A percentile compares a stretch with the other conserved stretches of the same genome.
phyloP scores from a whole-genome alignment of 1,284 basidiomycete genomes.

The Sporisorium graminicola region DNA sequence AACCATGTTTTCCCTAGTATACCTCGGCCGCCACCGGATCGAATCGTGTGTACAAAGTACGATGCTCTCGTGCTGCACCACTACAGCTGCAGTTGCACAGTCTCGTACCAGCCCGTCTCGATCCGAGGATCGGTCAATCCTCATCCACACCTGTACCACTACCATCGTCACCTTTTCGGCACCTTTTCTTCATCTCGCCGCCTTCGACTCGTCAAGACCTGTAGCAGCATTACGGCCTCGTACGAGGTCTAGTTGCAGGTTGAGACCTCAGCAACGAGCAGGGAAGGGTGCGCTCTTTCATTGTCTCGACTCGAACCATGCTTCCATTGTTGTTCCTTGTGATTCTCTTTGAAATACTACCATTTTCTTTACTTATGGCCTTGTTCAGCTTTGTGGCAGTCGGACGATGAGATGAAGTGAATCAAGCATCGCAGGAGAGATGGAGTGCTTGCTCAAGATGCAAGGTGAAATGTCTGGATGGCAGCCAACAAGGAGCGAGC shows the following conservation, averaged over 20 bases:
- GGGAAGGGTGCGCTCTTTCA: background rate
- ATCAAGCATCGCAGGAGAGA: background rate
- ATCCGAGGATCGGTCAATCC: background rate
- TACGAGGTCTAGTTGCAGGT: background rate
- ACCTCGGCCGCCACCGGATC: slow-evolving; percentile 13
- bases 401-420: background rate
- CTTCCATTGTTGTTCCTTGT: background rate
- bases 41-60: background rate
- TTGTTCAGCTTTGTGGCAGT: background rate
- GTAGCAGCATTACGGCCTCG: slow-evolving; percentile 16
- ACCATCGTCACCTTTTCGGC: slow-evolving; percentile 3
- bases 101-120: background rate
- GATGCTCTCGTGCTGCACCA: slow-evolving; percentile 11
- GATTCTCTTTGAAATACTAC: slow-evolving; percentile 24
- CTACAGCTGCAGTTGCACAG: slow-evolving; percentile 22
- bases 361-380: slow-evolving; percentile 1
- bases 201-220: background rate
- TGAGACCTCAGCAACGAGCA: background rate
- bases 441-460: background rate
- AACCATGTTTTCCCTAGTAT: slow-evolving; percentile 19
- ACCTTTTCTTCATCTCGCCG: background rate
- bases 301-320: background rate
- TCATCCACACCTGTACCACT: slow-evolving; percentile 13
- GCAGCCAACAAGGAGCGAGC: slow-evolving; percentile 12
- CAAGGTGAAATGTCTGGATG: background rate